Evolutionary conservation across 1,284 basidiomycete species (phyloP).

Genomic region (Ustilago vetiveriae): DNA sequence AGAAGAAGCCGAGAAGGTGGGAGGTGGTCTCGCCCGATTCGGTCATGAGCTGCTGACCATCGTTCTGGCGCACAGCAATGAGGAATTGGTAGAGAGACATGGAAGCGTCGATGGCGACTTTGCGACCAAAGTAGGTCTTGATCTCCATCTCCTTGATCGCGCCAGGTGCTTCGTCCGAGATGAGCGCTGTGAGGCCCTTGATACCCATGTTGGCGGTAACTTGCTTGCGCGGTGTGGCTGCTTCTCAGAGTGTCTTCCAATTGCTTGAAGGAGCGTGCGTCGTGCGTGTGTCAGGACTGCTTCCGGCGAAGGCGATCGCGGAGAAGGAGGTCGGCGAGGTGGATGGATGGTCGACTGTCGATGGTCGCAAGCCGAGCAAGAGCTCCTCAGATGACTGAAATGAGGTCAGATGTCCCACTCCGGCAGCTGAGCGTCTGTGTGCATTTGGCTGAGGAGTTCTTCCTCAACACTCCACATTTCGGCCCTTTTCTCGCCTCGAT

Average conservation of each 20-base stretch:
- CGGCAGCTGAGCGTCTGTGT: constrained; percentile 6
- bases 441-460: background rate
- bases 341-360: background rate
- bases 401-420: background rate
- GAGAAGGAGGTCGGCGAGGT: background rate
- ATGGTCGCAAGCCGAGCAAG: too few species aligned
- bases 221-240: too few species aligned
- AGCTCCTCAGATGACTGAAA: too few species aligned
- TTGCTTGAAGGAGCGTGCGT: too few species aligned
- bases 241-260: too few species aligned
- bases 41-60: constrained; percentile 95
- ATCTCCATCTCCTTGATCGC: constrained; percentile 92
- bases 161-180: constrained; percentile 84
- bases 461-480: constrained; percentile 10
- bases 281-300: too few species aligned
- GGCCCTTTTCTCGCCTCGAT: background rate
- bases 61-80: constrained; percentile 93
- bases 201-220: constrained; percentile 23
- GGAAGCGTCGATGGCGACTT: constrained; percentile 93
- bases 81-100: constrained; percentile 79
- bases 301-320: too few species aligned
- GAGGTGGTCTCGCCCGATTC: constrained; percentile 90
- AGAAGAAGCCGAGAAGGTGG: constrained; percentile 98
- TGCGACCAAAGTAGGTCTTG: constrained; percentile 84
- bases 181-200: constrained; percentile 83